Conservation (phyloP, 768 basidiomycete genomes). For the Calocybe cyanea region DNA sequence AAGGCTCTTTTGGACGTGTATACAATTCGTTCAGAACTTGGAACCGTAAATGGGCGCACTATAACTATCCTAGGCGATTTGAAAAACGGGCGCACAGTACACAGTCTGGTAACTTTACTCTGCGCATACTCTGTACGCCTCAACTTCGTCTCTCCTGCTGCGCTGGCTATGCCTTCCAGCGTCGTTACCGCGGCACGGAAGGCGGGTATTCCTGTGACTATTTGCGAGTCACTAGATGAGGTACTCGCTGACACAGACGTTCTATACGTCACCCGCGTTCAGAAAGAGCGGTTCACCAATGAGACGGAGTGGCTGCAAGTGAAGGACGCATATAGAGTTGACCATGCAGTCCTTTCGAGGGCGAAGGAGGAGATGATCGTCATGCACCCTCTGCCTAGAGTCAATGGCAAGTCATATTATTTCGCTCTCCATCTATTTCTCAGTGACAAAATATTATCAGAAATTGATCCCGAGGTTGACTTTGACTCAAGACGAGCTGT, state of each 20-base stretch:
- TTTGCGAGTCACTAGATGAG: conserved; percentile 87
- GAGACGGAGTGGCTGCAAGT: conserved; percentile 86
- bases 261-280: conserved; percentile 92
- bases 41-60: conserved; percentile 94
- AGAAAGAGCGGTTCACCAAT: conserved; percentile 87
- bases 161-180: conserved; percentile 83
- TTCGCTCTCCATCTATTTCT: not conserved
- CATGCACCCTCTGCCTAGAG: conserved; percentile 97
- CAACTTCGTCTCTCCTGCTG: conserved; percentile 90
- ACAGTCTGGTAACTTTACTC: conserved; percentile 89
- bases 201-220: conserved; percentile 73
- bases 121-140: conserved; percentile 90
- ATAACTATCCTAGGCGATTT: conserved; percentile 93
- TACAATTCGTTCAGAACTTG: conserved; percentile 96
- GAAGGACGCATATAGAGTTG: conserved; percentile 89
- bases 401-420: conserved; percentile 59
- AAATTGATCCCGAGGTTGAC: conserved; percentile 98
- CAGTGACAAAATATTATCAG: conserved; percentile 35
- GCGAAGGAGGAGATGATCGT: conserved; percentile 98
- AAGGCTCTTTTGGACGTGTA: conserved; percentile 85
- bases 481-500: conserved; percentile 92
- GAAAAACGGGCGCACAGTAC: conserved; percentile 97
- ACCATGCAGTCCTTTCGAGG: conserved; percentile 88
- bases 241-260: conserved; percentile 93
- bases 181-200: conserved; percentile 83